These are phyloP conservation scores for Tulasnella sp. DNA, from an alignment of 768 basidiomycete genomes.

Conservation along the genomic window DNA sequence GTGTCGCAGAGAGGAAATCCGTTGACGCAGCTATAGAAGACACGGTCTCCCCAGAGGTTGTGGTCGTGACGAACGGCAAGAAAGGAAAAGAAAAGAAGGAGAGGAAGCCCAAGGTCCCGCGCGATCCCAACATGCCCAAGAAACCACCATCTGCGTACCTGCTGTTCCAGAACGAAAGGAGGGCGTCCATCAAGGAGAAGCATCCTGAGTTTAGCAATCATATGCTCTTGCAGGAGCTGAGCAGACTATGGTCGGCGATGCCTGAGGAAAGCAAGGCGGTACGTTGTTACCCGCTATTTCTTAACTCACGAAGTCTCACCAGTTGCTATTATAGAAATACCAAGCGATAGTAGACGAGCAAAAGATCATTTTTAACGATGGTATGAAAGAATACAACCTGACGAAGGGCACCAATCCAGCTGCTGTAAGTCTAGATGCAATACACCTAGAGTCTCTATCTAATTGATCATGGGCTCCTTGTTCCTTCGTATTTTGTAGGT, in stretches of 20 bases:
- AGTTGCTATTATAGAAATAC: too few species aligned
- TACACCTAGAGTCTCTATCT: too few species aligned
- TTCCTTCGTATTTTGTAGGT: too few species aligned
- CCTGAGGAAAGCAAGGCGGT: slow-evolving; percentile 4
- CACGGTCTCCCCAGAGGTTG: too few species aligned
- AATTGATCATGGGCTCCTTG: too few species aligned
- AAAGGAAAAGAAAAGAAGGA: slow-evolving; percentile 46
- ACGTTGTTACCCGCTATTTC: neutral
- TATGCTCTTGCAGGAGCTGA: slow-evolving; percentile 61
- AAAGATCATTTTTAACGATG: neutral
- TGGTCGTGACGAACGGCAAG: slow-evolving; percentile 20
- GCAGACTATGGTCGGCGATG: slow-evolving; percentile 1
- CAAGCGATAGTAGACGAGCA: slow-evolving; percentile 7
- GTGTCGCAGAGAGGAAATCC: slow-evolving; percentile 2
- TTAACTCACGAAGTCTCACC: too few species aligned
- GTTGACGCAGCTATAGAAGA: neutral
- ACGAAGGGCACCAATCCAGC: neutral
- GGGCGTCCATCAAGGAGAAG: slow-evolving; percentile 54
- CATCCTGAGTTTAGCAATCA: slow-evolving; percentile 55
- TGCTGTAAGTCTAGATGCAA: too few species aligned
- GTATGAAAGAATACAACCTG: slow-evolving; percentile 5
- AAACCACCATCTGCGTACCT: slow-evolving; percentile 88
- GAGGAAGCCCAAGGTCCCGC: slow-evolving; percentile 46
- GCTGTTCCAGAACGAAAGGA: slow-evolving; percentile 85
- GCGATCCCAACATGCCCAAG: slow-evolving; percentile 91